phyloP scores from a whole-genome alignment of 768 basidiomycete genomes.

The Lentinus brumalis region DNA sequence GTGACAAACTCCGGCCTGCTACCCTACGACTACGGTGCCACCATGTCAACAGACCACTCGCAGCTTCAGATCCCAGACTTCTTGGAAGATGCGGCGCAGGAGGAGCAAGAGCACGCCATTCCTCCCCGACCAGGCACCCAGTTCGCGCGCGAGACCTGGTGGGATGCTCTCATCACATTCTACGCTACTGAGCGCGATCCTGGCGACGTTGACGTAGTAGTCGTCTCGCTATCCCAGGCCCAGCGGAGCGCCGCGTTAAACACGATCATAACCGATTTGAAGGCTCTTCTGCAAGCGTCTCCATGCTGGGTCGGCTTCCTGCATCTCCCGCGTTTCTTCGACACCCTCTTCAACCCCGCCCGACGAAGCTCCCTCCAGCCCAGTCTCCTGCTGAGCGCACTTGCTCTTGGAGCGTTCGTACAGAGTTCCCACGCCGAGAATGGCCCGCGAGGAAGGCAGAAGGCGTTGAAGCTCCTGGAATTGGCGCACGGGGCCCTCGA shows the following conservation, averaged over 20 bases:
- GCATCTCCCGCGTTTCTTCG: conserved; percentile 68
- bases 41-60: too few species aligned
- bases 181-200: conserved; percentile 36
- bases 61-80: too few species aligned
- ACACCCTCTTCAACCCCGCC: conserved; percentile 53
- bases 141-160: conserved; percentile 74
- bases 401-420: conserved; percentile 66
- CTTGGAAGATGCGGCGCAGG: neutral
- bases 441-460: conserved; percentile 50
- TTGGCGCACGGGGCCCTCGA: conserved; percentile 71
- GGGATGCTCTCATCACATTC: conserved; percentile 65
- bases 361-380: conserved; percentile 64
- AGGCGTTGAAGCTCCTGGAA: conserved; percentile 62
- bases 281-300: conserved; percentile 61
- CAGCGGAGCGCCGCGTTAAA: conserved; percentile 49
- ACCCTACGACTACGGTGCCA: too few species aligned
- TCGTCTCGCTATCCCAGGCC: conserved; percentile 12
- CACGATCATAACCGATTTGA: conserved; percentile 55
- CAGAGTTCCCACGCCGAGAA: conserved; percentile 64
- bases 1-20: too few species aligned
- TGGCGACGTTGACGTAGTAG: conserved; percentile 9
- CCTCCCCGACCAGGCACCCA: conserved; percentile 57
- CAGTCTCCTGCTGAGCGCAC: conserved; percentile 57
- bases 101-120: conserved; percentile 1
- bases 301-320: conserved; percentile 77